Evolutionary conservation across 306 rosid genomes (phyloP), one percentile per base, ranked within the genome.

Genomic region (Macrotyloma uniflorum): DNA sequence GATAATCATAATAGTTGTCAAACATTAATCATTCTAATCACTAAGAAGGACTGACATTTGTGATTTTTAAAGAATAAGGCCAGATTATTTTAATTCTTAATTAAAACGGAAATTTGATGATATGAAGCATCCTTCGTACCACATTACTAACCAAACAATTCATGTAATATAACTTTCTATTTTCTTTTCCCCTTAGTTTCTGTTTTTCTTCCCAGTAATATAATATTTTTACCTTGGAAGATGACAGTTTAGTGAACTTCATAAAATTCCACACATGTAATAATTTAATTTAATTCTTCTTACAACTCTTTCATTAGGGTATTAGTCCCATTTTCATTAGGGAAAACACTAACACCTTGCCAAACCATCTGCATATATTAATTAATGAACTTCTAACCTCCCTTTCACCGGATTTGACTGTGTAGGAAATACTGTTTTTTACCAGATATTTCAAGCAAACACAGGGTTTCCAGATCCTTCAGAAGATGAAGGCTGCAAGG

Each of bases 401-500:
- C 46, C 11, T 67, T 55, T 16, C 22, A 72, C 73, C 12, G 69
- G 47, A 67, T 67, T 76, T 38, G 71, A 57, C 35, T 59, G 42
- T 54, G 79, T 61, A 20, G 72, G 47, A 67, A 70, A 35, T 8
- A 67, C 62, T 72, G 69, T 12, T 50, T 82, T 82, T 80, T 70
- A 59, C 70, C 80, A 49, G 67, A 40, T 19, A 74, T 66, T 81
- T 85, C 85, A 83, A 59, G 40, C 77, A 33, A 78, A 78, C 62
- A 78, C 26, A 6, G 80, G 81, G 40, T 58, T 50, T 38, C 80
- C 87, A 57, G 85, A 82, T 88, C 86, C 93, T 64, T 86, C 91
- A 20, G 93, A 92, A 69, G 94, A 90, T 4, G 91, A 89, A 66
- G 98, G 98, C 57, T 94, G 97, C 36, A 94, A 83, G 2, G 97